phyloP scores from a whole-genome alignment of 2,329 filamentous ascomycete species.

The Talaromyces sp. region DNA sequence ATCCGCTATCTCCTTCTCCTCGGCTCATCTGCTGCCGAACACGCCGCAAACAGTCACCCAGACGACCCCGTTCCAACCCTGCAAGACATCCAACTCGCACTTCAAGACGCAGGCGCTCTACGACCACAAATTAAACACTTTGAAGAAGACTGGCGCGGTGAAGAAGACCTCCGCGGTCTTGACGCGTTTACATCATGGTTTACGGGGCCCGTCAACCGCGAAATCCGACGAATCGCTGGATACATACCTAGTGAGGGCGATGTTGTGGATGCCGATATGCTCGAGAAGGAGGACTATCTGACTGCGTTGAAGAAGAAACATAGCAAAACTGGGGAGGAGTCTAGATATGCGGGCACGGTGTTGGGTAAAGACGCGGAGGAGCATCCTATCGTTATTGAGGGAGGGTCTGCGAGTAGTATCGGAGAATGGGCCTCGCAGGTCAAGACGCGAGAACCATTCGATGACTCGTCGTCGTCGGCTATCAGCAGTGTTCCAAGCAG shows the following conservation, averaged over 20 bases:
- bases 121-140: constrained; percentile 63
- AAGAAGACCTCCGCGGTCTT: constrained; percentile 76
- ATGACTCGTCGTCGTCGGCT: constrained; percentile 34
- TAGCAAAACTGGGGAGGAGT: constrained; percentile 82
- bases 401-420: constrained; percentile 63
- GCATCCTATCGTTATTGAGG: constrained; percentile 72
- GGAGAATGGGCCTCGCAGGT: constrained; percentile 58
- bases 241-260: constrained; percentile 59
- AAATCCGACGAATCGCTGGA: constrained; percentile 77
- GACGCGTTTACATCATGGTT: constrained; percentile 79
- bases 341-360: constrained; percentile 78
- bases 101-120: constrained; percentile 76
- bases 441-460: constrained; percentile 31
- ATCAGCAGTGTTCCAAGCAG: constrained; percentile 42
- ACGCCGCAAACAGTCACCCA: constrained; percentile 66
- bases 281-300: constrained; percentile 67
- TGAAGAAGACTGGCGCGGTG: constrained; percentile 65
- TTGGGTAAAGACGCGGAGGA: constrained; percentile 72
- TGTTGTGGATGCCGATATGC: constrained; percentile 49
- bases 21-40: constrained; percentile 66
- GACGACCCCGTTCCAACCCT: constrained; percentile 63
- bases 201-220: constrained; percentile 66
- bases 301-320: constrained; percentile 86
- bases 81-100: constrained; percentile 78
- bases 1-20: constrained; percentile 76